phyloP scores from a whole-genome alignment of 2,329 filamentous ascomycete genomes.

The Ophiostoma populinum region DNA sequence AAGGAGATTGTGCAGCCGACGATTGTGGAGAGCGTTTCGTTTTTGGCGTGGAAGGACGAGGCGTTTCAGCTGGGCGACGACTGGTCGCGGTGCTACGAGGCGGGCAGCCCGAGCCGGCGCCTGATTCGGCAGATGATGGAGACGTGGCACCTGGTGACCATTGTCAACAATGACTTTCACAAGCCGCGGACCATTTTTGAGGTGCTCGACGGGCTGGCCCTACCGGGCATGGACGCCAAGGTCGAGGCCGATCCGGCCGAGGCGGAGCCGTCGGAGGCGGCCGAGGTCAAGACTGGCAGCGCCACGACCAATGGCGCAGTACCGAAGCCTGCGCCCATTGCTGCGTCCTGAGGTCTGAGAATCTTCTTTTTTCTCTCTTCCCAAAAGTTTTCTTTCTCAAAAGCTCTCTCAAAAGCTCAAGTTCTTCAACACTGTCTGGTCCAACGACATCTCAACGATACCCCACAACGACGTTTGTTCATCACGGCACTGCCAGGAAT shows the following conservation, averaged over 20 bases:
- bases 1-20: constrained; percentile 99
- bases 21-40: constrained; percentile 96
- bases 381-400: too few relatives aligned
- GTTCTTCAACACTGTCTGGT: background rate
- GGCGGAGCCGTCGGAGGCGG: constrained; percentile 2
- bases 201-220: constrained; percentile 61
- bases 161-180: constrained; percentile 98
- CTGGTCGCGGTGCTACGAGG: constrained; percentile 82
- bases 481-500: too few relatives aligned
- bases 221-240: constrained; percentile 41
- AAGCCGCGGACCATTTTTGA: constrained; percentile 65
- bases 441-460: constrained; percentile 23
- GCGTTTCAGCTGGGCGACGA: constrained; percentile 84
- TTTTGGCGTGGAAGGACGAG: constrained; percentile 97
- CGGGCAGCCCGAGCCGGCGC: constrained; percentile 56
- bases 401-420: too few relatives aligned
- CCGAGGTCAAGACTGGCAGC: too few relatives aligned
- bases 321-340: background rate
- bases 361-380: background rate
- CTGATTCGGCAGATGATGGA: constrained; percentile 74
- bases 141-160: constrained; percentile 87
- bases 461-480: constrained; percentile 14
- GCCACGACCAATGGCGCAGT: background rate
- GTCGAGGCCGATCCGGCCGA: constrained; percentile 16
- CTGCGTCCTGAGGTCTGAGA: constrained; percentile 2